phyloP scores from a whole-genome alignment of 371 early-diverging fungal species.

The Rhizopus delemar region DNA sequence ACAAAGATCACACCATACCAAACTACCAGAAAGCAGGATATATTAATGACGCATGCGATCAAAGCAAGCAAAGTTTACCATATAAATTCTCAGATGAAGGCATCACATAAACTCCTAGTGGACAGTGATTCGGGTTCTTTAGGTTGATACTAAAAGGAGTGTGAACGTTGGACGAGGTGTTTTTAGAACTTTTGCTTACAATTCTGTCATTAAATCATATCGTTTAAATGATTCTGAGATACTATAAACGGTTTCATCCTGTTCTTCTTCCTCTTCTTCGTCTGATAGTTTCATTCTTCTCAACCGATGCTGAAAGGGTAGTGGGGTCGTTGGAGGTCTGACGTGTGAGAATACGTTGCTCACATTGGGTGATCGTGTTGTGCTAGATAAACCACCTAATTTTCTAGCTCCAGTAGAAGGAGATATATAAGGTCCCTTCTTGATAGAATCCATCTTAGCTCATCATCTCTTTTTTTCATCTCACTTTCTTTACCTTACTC shows the following conservation, averaged over 20 bases:
- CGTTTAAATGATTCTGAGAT: constrained; percentile 33
- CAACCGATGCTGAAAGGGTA: constrained; percentile 9
- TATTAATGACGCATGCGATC: neutral
- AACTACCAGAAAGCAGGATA: constrained; percentile 32
- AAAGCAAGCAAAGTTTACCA: constrained; percentile 44
- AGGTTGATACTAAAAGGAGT: constrained; percentile 65
- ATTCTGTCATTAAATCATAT: constrained; percentile 60
- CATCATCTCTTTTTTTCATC: too few relatives aligned
- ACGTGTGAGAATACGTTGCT: constrained; percentile 31
- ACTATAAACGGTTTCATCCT: constrained; percentile 5
- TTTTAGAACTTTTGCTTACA: constrained; percentile 20
- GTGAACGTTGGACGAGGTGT: neutral
- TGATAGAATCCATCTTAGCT: neutral
- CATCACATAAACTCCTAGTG: constrained; percentile 85
- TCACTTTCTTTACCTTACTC: constrained; percentile 14
- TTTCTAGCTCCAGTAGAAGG: constrained; percentile 33
- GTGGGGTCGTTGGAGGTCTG: neutral
- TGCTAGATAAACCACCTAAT: constrained; percentile 14
- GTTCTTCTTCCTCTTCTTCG: constrained; percentile 22
- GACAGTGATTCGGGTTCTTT: constrained; percentile 76
- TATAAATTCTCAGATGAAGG: constrained; percentile 77
- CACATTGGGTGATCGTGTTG: constrained; percentile 31
- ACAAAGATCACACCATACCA: constrained; percentile 89
- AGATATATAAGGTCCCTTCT: constrained; percentile 27
- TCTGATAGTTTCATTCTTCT: constrained; percentile 12